Evolutionary conservation across 352 stramenopile genomes (phyloP).

Genomic region (Phytophthora sojae): DNA sequence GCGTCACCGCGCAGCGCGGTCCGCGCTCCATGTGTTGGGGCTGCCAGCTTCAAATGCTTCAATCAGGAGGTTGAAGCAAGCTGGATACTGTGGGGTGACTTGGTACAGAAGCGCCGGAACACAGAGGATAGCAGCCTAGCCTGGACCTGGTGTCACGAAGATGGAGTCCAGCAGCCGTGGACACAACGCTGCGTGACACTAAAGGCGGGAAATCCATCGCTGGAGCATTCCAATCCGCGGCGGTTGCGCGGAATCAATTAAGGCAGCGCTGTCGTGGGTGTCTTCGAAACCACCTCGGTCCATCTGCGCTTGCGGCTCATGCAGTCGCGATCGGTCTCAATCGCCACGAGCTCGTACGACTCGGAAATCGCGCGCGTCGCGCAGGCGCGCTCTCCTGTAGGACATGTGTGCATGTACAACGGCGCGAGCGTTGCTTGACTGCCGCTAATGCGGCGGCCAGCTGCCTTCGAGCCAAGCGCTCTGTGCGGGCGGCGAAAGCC

Average conservation of each 20-base stretch:
- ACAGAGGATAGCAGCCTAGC: background rate
- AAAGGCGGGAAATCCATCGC: conserved; percentile 19
- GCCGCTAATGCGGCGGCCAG: conserved; percentile 10
- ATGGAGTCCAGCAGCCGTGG: conserved; percentile 9
- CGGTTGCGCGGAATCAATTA: conserved; percentile 6
- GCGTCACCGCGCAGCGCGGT: no score
- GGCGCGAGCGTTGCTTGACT: conserved; percentile 1
- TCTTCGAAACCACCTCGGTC: conserved; percentile 11
- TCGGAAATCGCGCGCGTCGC: background rate
- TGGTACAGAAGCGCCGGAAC: no score
- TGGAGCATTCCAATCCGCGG: background rate
- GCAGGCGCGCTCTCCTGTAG: background rate
- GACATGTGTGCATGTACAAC: conserved; percentile 1
- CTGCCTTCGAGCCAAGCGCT: conserved; percentile 1
- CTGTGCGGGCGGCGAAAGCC: conserved; percentile 1
- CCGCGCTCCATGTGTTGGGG: background rate
- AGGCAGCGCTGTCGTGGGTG: background rate
- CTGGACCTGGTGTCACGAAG: background rate
- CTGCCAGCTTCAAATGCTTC: background rate
- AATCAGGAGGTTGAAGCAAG: conserved; percentile 2
- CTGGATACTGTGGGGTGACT: background rate
- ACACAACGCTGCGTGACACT: conserved; percentile 11
- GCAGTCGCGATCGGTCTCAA: background rate
- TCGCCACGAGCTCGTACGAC: background rate
- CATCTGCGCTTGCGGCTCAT: background rate